Conservation (phyloP, 345 rosid species). For the Adansonia digitata region DNA sequence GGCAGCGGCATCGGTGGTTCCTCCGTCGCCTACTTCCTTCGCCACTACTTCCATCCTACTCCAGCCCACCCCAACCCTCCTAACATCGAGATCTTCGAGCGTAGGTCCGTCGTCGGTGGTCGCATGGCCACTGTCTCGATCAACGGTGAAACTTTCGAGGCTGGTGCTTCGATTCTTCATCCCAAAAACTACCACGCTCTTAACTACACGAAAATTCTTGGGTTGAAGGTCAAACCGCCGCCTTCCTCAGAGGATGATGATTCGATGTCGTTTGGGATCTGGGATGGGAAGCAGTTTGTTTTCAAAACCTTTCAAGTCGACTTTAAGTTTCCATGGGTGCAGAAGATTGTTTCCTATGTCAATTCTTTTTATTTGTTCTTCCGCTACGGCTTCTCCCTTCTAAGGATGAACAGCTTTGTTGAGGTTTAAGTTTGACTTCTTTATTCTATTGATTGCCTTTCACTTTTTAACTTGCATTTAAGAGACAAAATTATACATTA, state of each 20-base stretch:
- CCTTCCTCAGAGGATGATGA: conserved; percentile 43
- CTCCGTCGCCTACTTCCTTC: conserved; percentile 84
- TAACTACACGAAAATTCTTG: conserved; percentile 48
- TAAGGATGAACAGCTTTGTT: conserved; percentile 62
- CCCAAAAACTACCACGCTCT: conserved; percentile 76
- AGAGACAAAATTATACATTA: background rate
- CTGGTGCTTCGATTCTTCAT: conserved; percentile 87
- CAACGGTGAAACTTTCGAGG: conserved; percentile 68
- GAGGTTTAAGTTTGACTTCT: conserved; percentile 32
- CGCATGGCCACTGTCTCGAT: conserved; percentile 73
- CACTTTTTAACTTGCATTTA: background rate
- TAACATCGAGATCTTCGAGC: conserved; percentile 58
- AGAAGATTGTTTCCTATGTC: conserved; percentile 51
- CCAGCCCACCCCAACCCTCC: conserved; percentile 13
- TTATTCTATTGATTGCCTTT: background rate
- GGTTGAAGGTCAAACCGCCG: conserved; percentile 42
- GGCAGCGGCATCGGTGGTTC: conserved; percentile 94
- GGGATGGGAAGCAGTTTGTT: conserved; percentile 66
- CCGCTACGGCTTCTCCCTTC: conserved; percentile 75
- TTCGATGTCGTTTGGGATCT: conserved; percentile 56
- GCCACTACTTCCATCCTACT: conserved; percentile 36
- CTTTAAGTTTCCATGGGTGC: conserved; percentile 37
- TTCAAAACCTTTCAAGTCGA: conserved; percentile 48
- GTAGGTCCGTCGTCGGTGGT: conserved; percentile 68
- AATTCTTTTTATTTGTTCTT: conserved; percentile 51